Conservation (phyloP, 2,329 filamentous ascomycete species). For the Talaromyces marneffei region DNA sequence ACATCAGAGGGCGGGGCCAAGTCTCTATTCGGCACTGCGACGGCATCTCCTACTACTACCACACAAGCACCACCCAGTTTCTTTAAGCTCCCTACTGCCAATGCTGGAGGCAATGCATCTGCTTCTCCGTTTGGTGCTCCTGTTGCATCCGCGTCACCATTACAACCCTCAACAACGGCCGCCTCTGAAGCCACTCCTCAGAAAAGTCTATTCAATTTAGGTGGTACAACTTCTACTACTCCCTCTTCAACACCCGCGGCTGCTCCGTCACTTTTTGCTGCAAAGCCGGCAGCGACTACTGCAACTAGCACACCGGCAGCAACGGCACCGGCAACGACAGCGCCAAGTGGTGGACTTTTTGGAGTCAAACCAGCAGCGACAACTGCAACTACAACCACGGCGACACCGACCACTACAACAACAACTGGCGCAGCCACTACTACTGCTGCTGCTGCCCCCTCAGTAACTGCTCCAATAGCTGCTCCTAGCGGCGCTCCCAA, state of each 20-base stretch:
- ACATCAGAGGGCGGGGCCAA: slow-evolving; percentile 24
- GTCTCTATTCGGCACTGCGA: slow-evolving; percentile 24
- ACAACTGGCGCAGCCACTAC: slow-evolving; percentile 26
- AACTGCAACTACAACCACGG: slow-evolving; percentile 18
- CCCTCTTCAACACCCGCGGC: slow-evolving; percentile 29
- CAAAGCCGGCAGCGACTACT: slow-evolving; percentile 19
- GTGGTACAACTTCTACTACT: slow-evolving; percentile 26
- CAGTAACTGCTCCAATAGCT: slow-evolving; percentile 25
- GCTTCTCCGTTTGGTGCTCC: slow-evolving; percentile 10
- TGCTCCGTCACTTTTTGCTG: slow-evolving; percentile 27
- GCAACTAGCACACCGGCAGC: slow-evolving; percentile 22
- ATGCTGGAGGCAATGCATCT: slow-evolving; percentile 14
- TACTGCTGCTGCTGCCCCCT: slow-evolving; percentile 25
- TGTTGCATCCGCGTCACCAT: slow-evolving; percentile 14
- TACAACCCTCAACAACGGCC: slow-evolving; percentile 21
- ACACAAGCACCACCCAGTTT: slow-evolving; percentile 23
- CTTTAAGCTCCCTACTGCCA: slow-evolving; percentile 25
- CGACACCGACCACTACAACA: slow-evolving; percentile 22
- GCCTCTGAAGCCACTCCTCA: slow-evolving; percentile 30
- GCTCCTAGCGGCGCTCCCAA: slow-evolving; percentile 25
- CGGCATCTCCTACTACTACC: slow-evolving; percentile 17
- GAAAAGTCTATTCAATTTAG: slow-evolving; percentile 30
- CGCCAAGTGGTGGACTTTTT: slow-evolving; percentile 11
- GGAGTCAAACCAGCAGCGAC: slow-evolving; percentile 13
- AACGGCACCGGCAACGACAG: slow-evolving; percentile 19